Evolutionary conservation across 2,329 filamentous ascomycete genomes (phyloP).

Genomic region (Aspergillus clavatus): DNA sequence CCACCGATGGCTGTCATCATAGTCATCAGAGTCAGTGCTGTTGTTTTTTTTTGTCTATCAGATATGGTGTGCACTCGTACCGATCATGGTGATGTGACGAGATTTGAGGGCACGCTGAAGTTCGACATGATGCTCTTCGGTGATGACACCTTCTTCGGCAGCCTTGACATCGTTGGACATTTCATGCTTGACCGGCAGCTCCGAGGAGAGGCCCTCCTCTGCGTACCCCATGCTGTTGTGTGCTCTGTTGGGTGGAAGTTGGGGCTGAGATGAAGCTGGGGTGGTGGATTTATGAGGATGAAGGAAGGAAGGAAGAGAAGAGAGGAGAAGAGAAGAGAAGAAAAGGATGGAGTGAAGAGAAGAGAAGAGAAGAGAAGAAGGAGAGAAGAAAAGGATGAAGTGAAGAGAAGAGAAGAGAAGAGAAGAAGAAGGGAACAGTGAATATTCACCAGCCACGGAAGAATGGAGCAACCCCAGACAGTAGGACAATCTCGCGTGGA

Average conservation of each 20-base stretch:
- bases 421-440: too few relatives aligned
- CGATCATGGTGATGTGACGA: constrained; percentile 42
- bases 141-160: constrained; percentile 23
- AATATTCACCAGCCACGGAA: neutral
- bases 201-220: constrained; percentile 19
- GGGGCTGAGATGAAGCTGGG: neutral
- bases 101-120: constrained; percentile 42
- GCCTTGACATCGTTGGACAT: constrained; percentile 11
- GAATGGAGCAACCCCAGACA: neutral
- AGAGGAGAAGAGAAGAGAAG: neutral
- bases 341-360: neutral
- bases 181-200: constrained; percentile 16
- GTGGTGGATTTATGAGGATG: neutral
- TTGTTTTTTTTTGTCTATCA: too few relatives aligned
- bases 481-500: neutral
- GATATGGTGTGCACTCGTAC: constrained; percentile 14
- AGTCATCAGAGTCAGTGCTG: too few relatives aligned
- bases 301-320: neutral
- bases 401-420: too few relatives aligned
- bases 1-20: constrained; percentile 37
- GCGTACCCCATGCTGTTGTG: constrained; percentile 10
- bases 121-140: constrained; percentile 24
- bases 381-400: constrained; percentile 3
- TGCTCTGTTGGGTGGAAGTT: too few relatives aligned
- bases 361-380: neutral